These are phyloP conservation scores for Biscogniauxia mediterranea DNA, from an alignment of 2,329 filamentous ascomycete genomes.

Conservation along the genomic window DNA sequence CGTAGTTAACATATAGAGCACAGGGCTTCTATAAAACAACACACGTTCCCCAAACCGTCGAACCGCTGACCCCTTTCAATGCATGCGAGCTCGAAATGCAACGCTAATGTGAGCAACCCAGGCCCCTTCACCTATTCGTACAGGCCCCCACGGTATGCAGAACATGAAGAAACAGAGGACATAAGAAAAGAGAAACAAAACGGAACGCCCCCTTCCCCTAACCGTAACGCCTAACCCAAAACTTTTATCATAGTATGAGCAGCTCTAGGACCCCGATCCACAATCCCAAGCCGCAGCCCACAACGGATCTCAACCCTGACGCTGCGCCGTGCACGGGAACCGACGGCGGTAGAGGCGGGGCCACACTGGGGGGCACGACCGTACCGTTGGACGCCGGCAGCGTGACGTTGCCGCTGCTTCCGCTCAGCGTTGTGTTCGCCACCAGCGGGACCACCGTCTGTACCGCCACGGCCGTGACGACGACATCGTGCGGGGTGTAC, in stretches of 20 bases:
- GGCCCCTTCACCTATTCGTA: too few relatives aligned
- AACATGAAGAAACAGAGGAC: too few relatives aligned
- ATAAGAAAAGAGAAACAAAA: too few relatives aligned
- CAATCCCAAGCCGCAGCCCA: background rate
- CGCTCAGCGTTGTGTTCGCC: background rate
- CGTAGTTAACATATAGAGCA: too few relatives aligned
- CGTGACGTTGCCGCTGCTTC: background rate
- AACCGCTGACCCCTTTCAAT: too few relatives aligned
- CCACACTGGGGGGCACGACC: background rate
- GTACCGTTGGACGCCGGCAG: background rate
- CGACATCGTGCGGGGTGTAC: slow-evolving; percentile 4
- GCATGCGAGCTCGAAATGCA: too few relatives aligned
- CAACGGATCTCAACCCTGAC: background rate
- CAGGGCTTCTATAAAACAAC: too few relatives aligned
- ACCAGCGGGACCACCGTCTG: slow-evolving; percentile 20
- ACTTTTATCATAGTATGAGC: background rate
- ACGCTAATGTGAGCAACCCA: too few relatives aligned
- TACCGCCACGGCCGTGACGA: slow-evolving; percentile 14
- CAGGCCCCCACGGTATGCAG: too few relatives aligned
- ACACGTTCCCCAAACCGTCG: too few relatives aligned
- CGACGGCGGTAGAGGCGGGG: too few relatives aligned
- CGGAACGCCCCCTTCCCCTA: background rate
- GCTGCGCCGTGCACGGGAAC: background rate
- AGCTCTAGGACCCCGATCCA: background rate
- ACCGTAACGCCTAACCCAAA: background rate